Percentiles rank a stretch among this genome's conserved stretches.
Evolutionary conservation across 2,329 filamentous ascomycete species (phyloP).

Genomic region (Pyricularia sp.): DNA sequence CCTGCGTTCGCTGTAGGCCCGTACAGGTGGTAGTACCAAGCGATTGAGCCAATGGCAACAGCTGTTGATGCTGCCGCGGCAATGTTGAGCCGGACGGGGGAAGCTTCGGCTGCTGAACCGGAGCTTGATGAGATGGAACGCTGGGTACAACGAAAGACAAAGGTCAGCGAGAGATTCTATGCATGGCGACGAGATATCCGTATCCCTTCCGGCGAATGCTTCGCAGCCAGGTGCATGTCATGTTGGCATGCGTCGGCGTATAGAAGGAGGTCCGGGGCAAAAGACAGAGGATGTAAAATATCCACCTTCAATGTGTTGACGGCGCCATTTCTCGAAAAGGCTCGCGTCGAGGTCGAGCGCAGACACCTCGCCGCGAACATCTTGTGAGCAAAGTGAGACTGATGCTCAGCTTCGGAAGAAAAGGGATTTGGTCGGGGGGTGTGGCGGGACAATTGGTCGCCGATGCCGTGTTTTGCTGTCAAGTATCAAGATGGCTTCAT

Average conservation of each 20-base stretch:
- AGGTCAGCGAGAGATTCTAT: constrained; percentile 24
- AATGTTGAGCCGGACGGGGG: constrained; percentile 74
- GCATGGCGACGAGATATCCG: no score
- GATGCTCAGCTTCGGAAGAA: constrained; percentile 27
- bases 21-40: constrained; percentile 97
- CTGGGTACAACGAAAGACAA: constrained; percentile 25
- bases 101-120: constrained; percentile 58
- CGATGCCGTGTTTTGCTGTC: constrained; percentile 14
- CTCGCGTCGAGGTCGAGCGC: constrained; percentile 80
- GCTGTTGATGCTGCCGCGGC: constrained; percentile 80
- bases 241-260: not conserved
- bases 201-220: not conserved
- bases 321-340: constrained; percentile 67
- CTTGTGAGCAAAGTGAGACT: constrained; percentile 35
- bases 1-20: constrained; percentile 79
- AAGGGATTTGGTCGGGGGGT: constrained; percentile 20
- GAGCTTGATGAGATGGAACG: constrained; percentile 66
- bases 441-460: constrained; percentile 27
- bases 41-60: constrained; percentile 78
- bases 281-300: not conserved
- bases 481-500: constrained; percentile 1
- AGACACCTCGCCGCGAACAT: constrained; percentile 93
- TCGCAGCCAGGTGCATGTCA: not conserved
- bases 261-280: not conserved
- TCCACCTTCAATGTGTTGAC: constrained; percentile 69